phyloP scores from a whole-genome alignment of 768 basidiomycete species.

The Trametes cingulata region DNA sequence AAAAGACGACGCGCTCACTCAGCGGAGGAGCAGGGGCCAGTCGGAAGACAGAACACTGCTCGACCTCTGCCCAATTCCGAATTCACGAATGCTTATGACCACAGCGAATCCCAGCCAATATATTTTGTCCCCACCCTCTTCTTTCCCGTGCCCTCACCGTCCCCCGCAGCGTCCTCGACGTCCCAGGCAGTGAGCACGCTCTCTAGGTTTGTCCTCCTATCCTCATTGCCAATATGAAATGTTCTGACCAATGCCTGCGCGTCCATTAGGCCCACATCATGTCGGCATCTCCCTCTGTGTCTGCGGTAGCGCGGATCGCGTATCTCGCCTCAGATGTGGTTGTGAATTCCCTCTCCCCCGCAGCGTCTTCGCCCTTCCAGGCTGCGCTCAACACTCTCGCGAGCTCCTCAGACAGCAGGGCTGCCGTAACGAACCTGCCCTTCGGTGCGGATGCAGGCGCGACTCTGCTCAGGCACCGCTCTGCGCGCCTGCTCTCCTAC shows the following conservation, averaged over 20 bases:
- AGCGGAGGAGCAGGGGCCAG: background rate
- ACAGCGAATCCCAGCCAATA: slow-evolving; percentile 15
- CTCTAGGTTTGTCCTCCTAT: background rate
- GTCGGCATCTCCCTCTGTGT: slow-evolving; percentile 27
- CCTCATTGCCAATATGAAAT: background rate
- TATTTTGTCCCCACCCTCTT: slow-evolving; percentile 13
- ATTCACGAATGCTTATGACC: slow-evolving; percentile 9
- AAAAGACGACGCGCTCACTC: slow-evolving; percentile 7
- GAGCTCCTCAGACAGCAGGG: slow-evolving; percentile 9
- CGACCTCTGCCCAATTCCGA: no score
- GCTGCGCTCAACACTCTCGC: slow-evolving; percentile 30
- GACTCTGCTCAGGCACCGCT: slow-evolving; percentile 49
- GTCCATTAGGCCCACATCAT: slow-evolving; percentile 17
- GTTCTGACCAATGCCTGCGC: slow-evolving; percentile 7
- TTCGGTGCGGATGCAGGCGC: slow-evolving; percentile 66
- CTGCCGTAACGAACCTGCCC: slow-evolving; percentile 49
- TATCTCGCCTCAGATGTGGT: slow-evolving; percentile 68
- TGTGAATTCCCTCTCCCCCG: slow-evolving; percentile 55
- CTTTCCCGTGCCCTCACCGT: slow-evolving; percentile 5
- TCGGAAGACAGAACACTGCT: no score
- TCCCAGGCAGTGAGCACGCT: background rate
- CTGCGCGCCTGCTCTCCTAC: slow-evolving; percentile 55
- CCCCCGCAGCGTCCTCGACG: slow-evolving; percentile 9
- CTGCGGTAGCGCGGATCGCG: slow-evolving; percentile 66
- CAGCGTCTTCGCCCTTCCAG: slow-evolving; percentile 44